Evolutionary conservation across 2,329 filamentous ascomycete genomes (phyloP), one percentile per base, ranked within the genome.

Genomic region (Neopestalotiopsis clavispora): DNA sequence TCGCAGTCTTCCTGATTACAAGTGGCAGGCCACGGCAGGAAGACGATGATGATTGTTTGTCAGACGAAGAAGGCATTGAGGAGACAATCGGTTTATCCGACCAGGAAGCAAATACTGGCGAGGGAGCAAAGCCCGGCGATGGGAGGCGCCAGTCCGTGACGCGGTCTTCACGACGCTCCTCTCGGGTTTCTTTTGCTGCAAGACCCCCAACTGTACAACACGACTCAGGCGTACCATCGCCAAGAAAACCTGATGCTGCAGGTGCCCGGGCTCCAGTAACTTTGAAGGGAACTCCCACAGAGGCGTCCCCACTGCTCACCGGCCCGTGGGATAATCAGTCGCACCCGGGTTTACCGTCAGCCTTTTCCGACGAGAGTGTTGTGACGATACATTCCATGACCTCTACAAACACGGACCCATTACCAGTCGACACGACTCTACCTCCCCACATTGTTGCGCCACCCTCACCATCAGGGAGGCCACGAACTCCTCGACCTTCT

Each of bases 1-100:
- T 95, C 69, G 96, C 96, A 10, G 96, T 99, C n/a, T 98, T 96
- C 81, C 88, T 98, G 73, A 98, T 99, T 76, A 98, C 96, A 1
- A 97, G 92, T 75, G 94, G 94, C 67, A 87, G 95, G 73, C 84
- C 87, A 65, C 82, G 80, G 14, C 82, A 85, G 12, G 87, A 87
- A 20, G 17, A 62, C 14, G 84, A 87, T n/a, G 86, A 89, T 3
- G 86, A 89, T 3, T 88, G 91, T 7, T 74, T 88, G 17, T 86
- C 83, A 3, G 87, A 90, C 57, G 81, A 81, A 34, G 88, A 90
- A 59, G 88, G 88, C 45, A 83, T 89, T 17, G 89, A 91, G 71
- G 90, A 91, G 73, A 89, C 87, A 13, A 90, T 91, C 65, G 86
- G 87, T 49, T 84, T 91, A 23, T 75, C 86, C 85, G 72, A 82